A percentile compares a stretch with the other conserved stretches of the same genome.
Evolutionary conservation across 2,329 filamentous ascomycete species (phyloP).

Genomic region (Exophiala sp.): DNA sequence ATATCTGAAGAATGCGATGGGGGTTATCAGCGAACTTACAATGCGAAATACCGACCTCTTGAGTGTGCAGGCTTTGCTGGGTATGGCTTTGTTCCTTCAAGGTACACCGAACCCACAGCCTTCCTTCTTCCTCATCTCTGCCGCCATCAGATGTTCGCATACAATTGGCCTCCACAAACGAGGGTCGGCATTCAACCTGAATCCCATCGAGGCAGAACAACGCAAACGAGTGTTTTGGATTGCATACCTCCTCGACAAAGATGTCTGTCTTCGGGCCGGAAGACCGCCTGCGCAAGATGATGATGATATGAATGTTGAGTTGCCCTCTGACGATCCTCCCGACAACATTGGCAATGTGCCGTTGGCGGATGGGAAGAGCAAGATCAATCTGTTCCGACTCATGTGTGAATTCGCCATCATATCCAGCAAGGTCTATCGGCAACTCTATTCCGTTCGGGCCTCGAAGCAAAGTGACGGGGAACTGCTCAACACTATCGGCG

Average conservation of each 20-base stretch:
- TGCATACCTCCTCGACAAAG: conserved; percentile 66
- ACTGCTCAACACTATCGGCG: conserved; percentile 88
- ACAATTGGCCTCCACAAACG: conserved; percentile 94
- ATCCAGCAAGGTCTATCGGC: conserved; percentile 89
- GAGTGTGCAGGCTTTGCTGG: conserved; percentile 87
- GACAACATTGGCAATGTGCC: conserved; percentile 96
- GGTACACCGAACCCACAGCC: conserved; percentile 96
- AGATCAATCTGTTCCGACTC: conserved; percentile 88
- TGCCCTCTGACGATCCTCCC: conserved; percentile 81
- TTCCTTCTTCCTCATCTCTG: conserved; percentile 81
- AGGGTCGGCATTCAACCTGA: conserved; percentile 86
- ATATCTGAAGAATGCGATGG: conserved; percentile 94
- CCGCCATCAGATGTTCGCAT: conserved; percentile 83
- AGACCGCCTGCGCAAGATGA: conserved; percentile 67
- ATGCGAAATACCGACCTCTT: conserved; percentile 94
- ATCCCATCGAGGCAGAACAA: conserved; percentile 90
- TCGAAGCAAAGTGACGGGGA: conserved; percentile 88
- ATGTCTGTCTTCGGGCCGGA: conserved; percentile 66
- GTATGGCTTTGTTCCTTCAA: conserved; percentile 90
- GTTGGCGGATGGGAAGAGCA: conserved; percentile 77
- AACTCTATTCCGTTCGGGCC: conserved; percentile 85
- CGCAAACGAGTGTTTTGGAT: conserved; percentile 74
- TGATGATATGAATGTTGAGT: conserved; percentile 89
- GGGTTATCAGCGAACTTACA: conserved; percentile 82
- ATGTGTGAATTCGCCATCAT: conserved; percentile 91